Evolutionary conservation across 1,139 yeast species (phyloP).

Genomic region (Saccharomyces uvarum): DNA sequence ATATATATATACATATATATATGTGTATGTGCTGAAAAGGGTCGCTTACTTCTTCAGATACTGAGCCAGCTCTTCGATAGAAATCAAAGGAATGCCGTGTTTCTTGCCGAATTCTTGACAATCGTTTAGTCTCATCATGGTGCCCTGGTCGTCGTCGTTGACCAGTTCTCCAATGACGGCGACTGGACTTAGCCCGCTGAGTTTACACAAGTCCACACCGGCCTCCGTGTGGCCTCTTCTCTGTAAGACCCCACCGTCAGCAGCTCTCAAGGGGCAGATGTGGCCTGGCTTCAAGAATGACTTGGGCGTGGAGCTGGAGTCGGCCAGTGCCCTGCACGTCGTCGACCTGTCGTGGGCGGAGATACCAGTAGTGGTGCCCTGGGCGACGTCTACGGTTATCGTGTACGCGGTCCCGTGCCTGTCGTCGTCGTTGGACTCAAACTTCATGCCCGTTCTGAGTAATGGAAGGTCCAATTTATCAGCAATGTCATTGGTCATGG

Average conservation of each 20-base stretch:
- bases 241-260: slow-evolving; percentile 67
- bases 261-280: slow-evolving; percentile 84
- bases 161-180: slow-evolving; percentile 93
- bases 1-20: neutral
- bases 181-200: slow-evolving; percentile 76
- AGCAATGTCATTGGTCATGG: slow-evolving; percentile 70
- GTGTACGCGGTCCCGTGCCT: slow-evolving; percentile 97
- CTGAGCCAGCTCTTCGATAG: slow-evolving; percentile 68
- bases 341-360: slow-evolving; percentile 90
- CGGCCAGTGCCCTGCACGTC: slow-evolving; percentile 69
- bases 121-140: slow-evolving; percentile 91
- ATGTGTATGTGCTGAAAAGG: neutral
- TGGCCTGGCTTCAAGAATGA: slow-evolving; percentile 92
- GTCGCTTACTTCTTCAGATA: slow-evolving; percentile 34
- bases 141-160: slow-evolving; percentile 74
- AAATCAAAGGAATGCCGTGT: slow-evolving; percentile 62
- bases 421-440: slow-evolving; percentile 40
- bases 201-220: slow-evolving; percentile 74
- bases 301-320: slow-evolving; percentile 44
- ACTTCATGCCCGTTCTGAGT: slow-evolving; percentile 47
- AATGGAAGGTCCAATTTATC: slow-evolving; percentile 72
- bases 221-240: slow-evolving; percentile 99
- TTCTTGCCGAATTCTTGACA: slow-evolving; percentile 63
- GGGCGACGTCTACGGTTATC: slow-evolving; percentile 73
- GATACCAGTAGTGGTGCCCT: slow-evolving; percentile 95